A percentile compares a stretch with the other conserved stretches of the same genome.
phyloP scores from a whole-genome alignment of 1,139 yeast genomes.

The Candida sp. region DNA sequence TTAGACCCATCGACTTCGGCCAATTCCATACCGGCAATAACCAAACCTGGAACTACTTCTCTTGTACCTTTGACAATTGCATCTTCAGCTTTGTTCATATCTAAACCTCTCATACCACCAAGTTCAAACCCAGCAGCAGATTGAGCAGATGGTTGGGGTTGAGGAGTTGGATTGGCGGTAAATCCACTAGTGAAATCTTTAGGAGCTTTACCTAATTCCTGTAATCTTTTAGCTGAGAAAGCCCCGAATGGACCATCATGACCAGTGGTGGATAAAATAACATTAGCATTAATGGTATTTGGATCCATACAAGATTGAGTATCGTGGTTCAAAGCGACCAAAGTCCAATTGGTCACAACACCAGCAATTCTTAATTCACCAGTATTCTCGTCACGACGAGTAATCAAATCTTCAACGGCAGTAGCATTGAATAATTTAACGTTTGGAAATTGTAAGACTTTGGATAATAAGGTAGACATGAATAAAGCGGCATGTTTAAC shows the following conservation, averaged over 20 bases:
- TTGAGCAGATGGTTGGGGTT: slow-evolving; percentile 17
- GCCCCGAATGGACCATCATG: slow-evolving; percentile 89
- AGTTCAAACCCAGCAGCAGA: slow-evolving; percentile 44
- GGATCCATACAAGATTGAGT: slow-evolving; percentile 85
- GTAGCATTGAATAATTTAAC: slow-evolving; percentile 79
- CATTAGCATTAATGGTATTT: slow-evolving; percentile 71
- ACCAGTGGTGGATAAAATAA: slow-evolving; percentile 71
- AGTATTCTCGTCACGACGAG: slow-evolving; percentile 54
- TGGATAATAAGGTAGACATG: slow-evolving; percentile 69
- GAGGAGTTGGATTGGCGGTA: slow-evolving; percentile 5
- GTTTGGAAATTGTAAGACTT: slow-evolving; percentile 69
- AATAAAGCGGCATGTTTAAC: slow-evolving; percentile 80
- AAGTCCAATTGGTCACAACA: slow-evolving; percentile 82
- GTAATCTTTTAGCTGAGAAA: slow-evolving; percentile 57
- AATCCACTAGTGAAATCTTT: slow-evolving; percentile 14
- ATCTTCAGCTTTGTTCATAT: slow-evolving; percentile 78
- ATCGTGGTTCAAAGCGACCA: slow-evolving; percentile 74
- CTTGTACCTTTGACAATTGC: slow-evolving; percentile 71
- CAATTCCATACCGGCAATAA: slow-evolving; percentile 80
- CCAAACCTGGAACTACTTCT: slow-evolving; percentile 68
- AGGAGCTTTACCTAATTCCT: slow-evolving; percentile 27
- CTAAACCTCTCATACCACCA: slow-evolving; percentile 77
- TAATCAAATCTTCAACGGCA: slow-evolving; percentile 77
- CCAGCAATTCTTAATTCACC: slow-evolving; percentile 71
- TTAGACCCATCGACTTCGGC: slow-evolving; percentile 75